A percentile compares a stretch with the other conserved stretches of the same genome.
phyloP scores from a whole-genome alignment of 2,329 filamentous ascomycete species.

The Aureobasidium namibiae region DNA sequence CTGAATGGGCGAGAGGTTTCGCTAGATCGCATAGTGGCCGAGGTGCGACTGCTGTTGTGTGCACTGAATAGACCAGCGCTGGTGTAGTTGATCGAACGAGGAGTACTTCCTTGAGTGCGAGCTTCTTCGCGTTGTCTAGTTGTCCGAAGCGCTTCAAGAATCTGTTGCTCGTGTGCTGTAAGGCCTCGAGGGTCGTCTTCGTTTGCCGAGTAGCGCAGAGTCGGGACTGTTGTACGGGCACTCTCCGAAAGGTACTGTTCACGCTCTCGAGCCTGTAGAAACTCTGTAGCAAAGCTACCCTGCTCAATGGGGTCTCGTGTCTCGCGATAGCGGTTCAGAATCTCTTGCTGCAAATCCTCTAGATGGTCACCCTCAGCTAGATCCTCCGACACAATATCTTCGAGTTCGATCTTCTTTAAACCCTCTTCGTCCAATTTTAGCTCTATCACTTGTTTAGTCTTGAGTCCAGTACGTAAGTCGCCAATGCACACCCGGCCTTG shows the following conservation, averaged over 20 bases:
- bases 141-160: slow-evolving; percentile 37
- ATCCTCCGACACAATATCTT: slow-evolving; percentile 22
- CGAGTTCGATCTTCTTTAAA: slow-evolving; percentile 49
- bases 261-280: slow-evolving; percentile 33
- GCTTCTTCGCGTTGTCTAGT: slow-evolving; percentile 35
- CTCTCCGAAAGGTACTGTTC: slow-evolving; percentile 19
- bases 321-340: slow-evolving; percentile 35
- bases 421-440: slow-evolving; percentile 51
- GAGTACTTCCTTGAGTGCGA: slow-evolving; percentile 28
- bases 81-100: slow-evolving; percentile 37
- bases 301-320: slow-evolving; percentile 31
- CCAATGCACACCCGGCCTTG: slow-evolving; percentile 66
- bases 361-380: slow-evolving; percentile 34
- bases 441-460: slow-evolving; percentile 59
- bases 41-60: background rate
- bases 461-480: slow-evolving; percentile 60
- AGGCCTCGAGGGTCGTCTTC: slow-evolving; percentile 39
- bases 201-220: slow-evolving; percentile 20
- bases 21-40: background rate
- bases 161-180: slow-evolving; percentile 37
- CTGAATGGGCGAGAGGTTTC: slow-evolving; percentile 6
- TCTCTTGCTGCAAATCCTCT: slow-evolving; percentile 37
- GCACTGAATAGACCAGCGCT: slow-evolving; percentile 23
- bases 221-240: background rate
- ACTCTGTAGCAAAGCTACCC: slow-evolving; percentile 34